A percentile compares a stretch with the other conserved stretches of the same genome.
Evolutionary conservation across 805 yeast genomes (phyloP).

Genomic region (Ogataea haglerorum): DNA sequence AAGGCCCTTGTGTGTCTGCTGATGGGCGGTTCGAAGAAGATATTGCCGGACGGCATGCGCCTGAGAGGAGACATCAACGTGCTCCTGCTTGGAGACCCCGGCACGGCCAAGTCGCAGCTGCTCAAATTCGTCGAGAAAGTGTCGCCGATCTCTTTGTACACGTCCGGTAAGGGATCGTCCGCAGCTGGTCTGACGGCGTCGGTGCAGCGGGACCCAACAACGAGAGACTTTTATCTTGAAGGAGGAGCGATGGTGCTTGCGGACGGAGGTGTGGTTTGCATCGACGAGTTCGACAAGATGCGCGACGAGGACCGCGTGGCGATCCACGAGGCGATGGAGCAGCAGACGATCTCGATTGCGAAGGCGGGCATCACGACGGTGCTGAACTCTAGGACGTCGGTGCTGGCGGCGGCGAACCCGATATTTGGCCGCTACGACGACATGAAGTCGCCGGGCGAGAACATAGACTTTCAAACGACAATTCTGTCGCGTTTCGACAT

Average conservation of each 20-base stretch:
- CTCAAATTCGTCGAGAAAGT: conserved; percentile 93
- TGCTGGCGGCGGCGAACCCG: conserved; percentile 97
- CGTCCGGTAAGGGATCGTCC: conserved; percentile 98
- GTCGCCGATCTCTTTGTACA: conserved; percentile 90
- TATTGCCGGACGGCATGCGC: conserved; percentile 94
- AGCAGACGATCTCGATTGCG: conserved; percentile 97
- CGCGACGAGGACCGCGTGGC: conserved; percentile 98
- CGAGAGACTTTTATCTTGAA: conserved; percentile 91
- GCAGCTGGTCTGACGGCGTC: conserved; percentile 99
- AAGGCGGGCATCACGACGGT: conserved; percentile 99
- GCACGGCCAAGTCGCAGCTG: conserved; percentile 97
- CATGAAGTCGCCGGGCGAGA: conserved; percentile 94
- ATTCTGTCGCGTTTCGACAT: conserved; percentile 96
- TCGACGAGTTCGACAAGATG: conserved; percentile 99
- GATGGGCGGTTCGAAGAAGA: conserved; percentile 91
- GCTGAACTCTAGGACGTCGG: conserved; percentile 92
- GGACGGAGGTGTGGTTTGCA: conserved; percentile 98
- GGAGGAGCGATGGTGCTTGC: conserved; percentile 99
- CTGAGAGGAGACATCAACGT: conserved; percentile 97
- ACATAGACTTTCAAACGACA: conserved; percentile 96
- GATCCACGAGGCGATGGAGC: conserved; percentile 99
- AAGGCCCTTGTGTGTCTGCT: conserved; percentile 88
- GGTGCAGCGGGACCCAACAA: conserved; percentile 84
- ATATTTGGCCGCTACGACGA: conserved; percentile 96
- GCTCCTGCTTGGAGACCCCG: conserved; percentile 93